A percentile compares a stretch with the other conserved stretches of the same genome.
Evolutionary conservation across 176 grass and related monocot genomes (phyloP).

Genomic region (Oryza officinalis): DNA sequence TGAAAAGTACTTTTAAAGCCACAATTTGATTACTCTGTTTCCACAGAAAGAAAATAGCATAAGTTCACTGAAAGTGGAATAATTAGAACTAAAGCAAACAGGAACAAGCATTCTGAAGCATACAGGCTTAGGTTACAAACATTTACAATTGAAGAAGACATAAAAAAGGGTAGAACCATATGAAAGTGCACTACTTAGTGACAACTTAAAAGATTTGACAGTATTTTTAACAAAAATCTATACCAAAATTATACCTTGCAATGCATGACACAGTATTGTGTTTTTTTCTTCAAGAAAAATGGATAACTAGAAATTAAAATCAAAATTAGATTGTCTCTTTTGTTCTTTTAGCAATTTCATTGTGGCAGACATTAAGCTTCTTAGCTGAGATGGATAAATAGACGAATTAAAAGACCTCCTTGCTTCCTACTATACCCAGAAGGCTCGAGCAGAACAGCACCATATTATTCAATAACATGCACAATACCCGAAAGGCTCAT

Average conservation of each 20-base stretch:
- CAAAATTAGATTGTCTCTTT: neutral
- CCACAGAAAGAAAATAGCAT: constrained; percentile 16
- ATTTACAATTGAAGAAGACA: neutral
- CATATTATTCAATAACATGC: neutral
- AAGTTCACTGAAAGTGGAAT: neutral
- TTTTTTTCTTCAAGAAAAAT: neutral
- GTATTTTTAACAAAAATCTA: neutral
- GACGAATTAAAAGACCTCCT: neutral
- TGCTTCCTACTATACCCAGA: constrained; percentile 16
- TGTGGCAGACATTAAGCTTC: neutral
- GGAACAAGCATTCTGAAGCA: constrained; percentile 1
- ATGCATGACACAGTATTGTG: neutral
- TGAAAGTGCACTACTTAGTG: neutral
- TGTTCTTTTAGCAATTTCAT: neutral
- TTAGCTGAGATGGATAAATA: neutral
- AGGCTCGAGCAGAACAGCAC: neutral
- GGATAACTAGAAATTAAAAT: neutral
- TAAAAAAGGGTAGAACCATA: neutral
- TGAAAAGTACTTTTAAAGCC: constrained; percentile 95
- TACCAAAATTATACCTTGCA: neutral
- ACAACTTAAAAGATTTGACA: neutral
- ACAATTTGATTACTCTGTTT: constrained; percentile 84
- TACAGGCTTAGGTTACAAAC: neutral
- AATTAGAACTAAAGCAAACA: neutral
- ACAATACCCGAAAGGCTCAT: neutral